Evolutionary conservation across 345 rosid species (phyloP), one percentile per base, ranked within the genome.

Genomic region (Syzygium aqueum): DNA sequence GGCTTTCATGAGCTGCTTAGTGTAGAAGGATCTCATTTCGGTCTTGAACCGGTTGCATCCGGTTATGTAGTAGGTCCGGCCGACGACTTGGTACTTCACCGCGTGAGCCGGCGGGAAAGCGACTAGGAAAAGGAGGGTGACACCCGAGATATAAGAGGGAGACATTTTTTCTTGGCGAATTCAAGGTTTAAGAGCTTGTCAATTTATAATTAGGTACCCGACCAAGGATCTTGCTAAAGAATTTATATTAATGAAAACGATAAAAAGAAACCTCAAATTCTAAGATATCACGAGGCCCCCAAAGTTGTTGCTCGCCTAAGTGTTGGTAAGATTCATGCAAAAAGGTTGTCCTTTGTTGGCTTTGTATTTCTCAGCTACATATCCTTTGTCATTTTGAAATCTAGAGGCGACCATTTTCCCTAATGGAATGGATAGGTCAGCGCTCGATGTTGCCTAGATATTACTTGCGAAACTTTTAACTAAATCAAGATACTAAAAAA

Each of bases 121-220:
- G 49, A 40, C 65, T 5, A 92, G 85, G 78, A 89, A 43, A n/a
- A 86, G 77, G 77, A 89, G 86, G 90, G 84, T 4, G 33, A 83
- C 43, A 27, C 77, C 43, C n/a, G 14, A 67, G 78, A 33, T 33
- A 67, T 33, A 11, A 67, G 46, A 2, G 43, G 7, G 78, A 33
- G 7, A 67, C 78, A 33, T 33, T 61, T 61, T 30, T 67, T 30
- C 0, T 30, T 67, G 11, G 78, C 2, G 22, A 67, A 12, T 33
- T 30, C 17, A 30, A 30, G 40, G 4, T 67, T 65, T 65, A 65
- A 16, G 77, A 30, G 43, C 12, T 16, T 30, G 77, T 30, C 78
- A 30, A 65, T 67, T 67, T 30, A 30, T 67, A 67, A 16, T 8
- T 8, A 17, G 78, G 78, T 30, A 15, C 78, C 22, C 6, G 43